Base-by-base conservation (phyloP, 805 yeast species). In the Brettanomyces custersianus region DNA sequence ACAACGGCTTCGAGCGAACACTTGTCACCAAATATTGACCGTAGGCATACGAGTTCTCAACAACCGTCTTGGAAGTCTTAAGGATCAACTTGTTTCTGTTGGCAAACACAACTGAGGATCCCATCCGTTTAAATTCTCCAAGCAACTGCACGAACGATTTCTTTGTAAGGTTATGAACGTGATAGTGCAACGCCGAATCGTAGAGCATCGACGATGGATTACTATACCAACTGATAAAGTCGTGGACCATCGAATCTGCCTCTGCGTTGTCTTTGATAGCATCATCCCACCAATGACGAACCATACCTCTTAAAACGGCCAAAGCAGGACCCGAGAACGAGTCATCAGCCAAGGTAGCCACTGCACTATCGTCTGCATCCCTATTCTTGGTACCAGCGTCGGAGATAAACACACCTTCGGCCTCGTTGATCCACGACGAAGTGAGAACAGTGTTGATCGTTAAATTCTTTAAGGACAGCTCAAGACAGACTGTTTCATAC, bases 211-310 rank as follows among this genome's bases (percentile, higher is more conserved):
- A 83, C 8, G 72, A 71, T 8, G 83, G 73, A 34, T 77, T 73
- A 45, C 84, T 85, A 18, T 87, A 83, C 98, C 98, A 90, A 4
- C 78, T 66, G 2, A 84, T 81, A 53, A 90, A 77, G 20, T 77
- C 70, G 47, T 84, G 84, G 42, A 87, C 80, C 72, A 88, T 71
- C 1, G 83, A 65, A 54, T 88, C 96, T 0, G 96, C 95, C 40
- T 79, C 76, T 7, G 64, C 46, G 9, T 39, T 40, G 45, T 80
- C 72, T 16, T 65, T 63, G 37, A 83, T 59, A 0, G 96, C 96
- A 49, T 77, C 81, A 49, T 86, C 94, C 95, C 96, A 90, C 96
- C 96, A 86, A 22, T 69, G 76, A 48, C 81, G 85, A 10, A 92
- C 81, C 70, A 92, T 63, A 6, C 68, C 55, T 50, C 94, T 72